phyloP scores from a whole-genome alignment of 2,329 filamentous ascomycete species.

The Biscogniauxia mediterranea region DNA sequence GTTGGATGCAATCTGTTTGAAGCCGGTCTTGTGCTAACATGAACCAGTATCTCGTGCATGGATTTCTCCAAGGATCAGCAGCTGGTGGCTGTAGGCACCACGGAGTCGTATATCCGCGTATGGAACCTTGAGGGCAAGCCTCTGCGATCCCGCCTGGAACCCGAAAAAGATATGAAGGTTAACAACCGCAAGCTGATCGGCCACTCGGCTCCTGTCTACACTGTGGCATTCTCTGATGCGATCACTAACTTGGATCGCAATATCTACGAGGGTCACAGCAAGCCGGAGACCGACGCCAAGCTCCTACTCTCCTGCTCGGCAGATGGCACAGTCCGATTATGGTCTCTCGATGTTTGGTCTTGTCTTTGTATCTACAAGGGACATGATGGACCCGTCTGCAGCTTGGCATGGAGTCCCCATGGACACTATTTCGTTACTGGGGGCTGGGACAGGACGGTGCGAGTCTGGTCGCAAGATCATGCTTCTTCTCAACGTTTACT shows the following conservation, averaged over 20 bases:
- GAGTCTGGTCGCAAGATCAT: constrained; percentile 90
- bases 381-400: constrained; percentile 86
- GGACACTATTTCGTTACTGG: constrained; percentile 92
- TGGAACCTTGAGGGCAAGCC: constrained; percentile 88
- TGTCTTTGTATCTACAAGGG: constrained; percentile 92
- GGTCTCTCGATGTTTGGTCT: constrained; percentile 90
- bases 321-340: constrained; percentile 85
- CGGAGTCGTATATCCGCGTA: constrained; percentile 92
- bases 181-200: constrained; percentile 75
- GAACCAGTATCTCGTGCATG: constrained; percentile 75
- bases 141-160: constrained; percentile 63
- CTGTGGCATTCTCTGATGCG: constrained; percentile 77
- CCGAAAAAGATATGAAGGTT: constrained; percentile 58
- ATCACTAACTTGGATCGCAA: constrained; percentile 55
- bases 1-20: not conserved
- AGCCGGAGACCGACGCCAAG: constrained; percentile 58
- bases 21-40: constrained; percentile 4
- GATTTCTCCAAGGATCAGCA: constrained; percentile 92
- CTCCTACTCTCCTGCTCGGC: constrained; percentile 84
- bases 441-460: constrained; percentile 85
- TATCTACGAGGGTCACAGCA: constrained; percentile 49
- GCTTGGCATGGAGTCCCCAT: constrained; percentile 84
- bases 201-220: constrained; percentile 86
- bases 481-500: constrained; percentile 85
- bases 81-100: constrained; percentile 83